Percentiles rank a stretch among this genome's conserved stretches.
phyloP scores from a whole-genome alignment of 176 grass and related monocot species.

The Oryza meyeriana region DNA sequence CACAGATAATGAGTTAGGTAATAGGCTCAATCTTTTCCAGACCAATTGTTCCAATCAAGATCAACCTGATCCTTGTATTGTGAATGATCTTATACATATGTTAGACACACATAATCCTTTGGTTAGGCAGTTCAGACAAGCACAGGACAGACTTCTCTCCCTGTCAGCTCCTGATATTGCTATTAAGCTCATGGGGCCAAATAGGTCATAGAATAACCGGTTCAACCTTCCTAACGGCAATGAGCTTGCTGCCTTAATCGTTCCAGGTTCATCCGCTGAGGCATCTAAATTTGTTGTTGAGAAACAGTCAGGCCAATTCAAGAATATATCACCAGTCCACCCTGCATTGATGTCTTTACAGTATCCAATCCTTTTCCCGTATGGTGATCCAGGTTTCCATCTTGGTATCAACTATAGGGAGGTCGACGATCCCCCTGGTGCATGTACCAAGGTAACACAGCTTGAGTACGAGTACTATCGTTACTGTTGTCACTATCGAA shows the following conservation, averaged over 20 bases:
- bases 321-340: too few relatives aligned
- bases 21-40: not conserved
- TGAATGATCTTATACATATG: not conserved
- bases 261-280: too few relatives aligned
- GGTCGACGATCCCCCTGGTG: too few relatives aligned
- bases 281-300: too few relatives aligned
- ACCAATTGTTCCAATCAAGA: too few relatives aligned
- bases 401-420: too few relatives aligned
- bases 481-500: not conserved
- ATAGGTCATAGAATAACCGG: fast-evolving
- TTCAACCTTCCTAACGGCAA: not conserved
- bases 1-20: not conserved
- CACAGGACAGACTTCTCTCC: not conserved
- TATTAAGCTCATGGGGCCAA: not conserved
- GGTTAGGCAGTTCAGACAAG: not conserved
- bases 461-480: not conserved
- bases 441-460: too few relatives aligned
- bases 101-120: not conserved
- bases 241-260: not conserved
- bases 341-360: too few relatives aligned
- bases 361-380: too few relatives aligned
- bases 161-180: not conserved
- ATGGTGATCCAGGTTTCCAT: too few relatives aligned
- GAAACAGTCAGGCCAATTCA: too few relatives aligned
- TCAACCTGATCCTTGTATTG: not conserved